Evolutionary conservation across 768 basidiomycete species (phyloP), one percentile per base, ranked within the genome.

Genomic region (Russula olivacea): DNA sequence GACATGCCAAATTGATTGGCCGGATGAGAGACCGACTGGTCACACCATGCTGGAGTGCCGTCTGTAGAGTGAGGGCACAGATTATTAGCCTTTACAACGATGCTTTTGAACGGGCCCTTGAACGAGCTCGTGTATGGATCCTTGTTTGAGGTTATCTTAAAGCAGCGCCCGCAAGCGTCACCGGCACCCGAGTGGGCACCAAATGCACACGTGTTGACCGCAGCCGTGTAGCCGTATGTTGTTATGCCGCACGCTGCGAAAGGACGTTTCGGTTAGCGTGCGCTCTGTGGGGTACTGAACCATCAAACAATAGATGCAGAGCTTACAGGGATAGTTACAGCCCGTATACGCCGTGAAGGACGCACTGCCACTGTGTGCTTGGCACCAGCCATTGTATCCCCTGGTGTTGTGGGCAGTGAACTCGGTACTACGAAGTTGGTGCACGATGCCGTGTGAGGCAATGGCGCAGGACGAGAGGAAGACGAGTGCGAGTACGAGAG

Each of bases 151-250:
- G 83, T 82, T 60, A 85, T 53, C n/a, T 76, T 72, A 69, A 86
- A 85, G 75, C 84, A 85, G 43, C 83, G 80, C 17, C 83, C 84
- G 64, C 83, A 86, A 14, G 80, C 84, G 71, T 83, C 83, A 14
- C 84, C 83, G 2, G 81, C 71, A 12, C 83, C 34, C 0, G 82
- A 53, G 12, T 4, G 1, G 21, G 81, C 74, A 45, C 83, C 83
- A 61, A 82, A 86, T 0, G 83, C 72, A 25, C 83, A 76, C 71
- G 83, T 82, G 69, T 76, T 83, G 11, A 85, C 77, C 6, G 83
- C 83, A 15, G 83, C 83, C 5, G 81, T 82, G 70, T 72, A 83
- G 2, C 83, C 83, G 40, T 66, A 71, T 2, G 76, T 80, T 15
- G 75, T 75, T 14, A 21, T 9, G 8, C 84, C 83, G 68, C 84